Conservation (phyloP, 371 early-diverging fungal species). For the Umbelopsis sp. region DNA sequence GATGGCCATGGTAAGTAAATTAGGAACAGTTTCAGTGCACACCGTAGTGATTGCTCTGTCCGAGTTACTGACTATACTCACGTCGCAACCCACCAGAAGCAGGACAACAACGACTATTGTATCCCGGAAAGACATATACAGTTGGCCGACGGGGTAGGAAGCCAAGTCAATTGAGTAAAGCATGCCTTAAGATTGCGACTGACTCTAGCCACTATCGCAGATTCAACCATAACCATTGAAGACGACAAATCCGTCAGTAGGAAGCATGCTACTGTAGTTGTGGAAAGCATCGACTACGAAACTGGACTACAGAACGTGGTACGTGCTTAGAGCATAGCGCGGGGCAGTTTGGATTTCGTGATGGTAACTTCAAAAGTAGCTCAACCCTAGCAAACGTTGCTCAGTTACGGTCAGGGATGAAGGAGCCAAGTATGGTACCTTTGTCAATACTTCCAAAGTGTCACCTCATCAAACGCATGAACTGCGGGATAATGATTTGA, state of each 20-base stretch:
- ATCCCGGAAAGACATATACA: conserved; percentile 21
- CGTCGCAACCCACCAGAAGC: background rate
- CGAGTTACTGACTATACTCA: background rate
- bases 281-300: conserved; percentile 17
- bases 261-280: conserved; percentile 24
- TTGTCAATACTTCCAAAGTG: conserved; percentile 16
- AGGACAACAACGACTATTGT: conserved; percentile 10
- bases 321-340: background rate
- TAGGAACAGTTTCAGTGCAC: background rate
- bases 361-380: background rate
- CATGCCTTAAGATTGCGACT: background rate
- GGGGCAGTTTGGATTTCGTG: background rate
- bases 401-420: conserved; percentile 9
- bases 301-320: background rate
- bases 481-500: conserved; percentile 19
- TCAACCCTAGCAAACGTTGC: conserved; percentile 16
- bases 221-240: conserved; percentile 17
- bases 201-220: background rate
- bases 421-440: conserved; percentile 25
- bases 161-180: background rate
- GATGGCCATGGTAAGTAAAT: background rate
- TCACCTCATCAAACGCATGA: background rate
- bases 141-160: conserved; percentile 22
- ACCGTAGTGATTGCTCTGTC: background rate
- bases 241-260: conserved; percentile 29